These are phyloP conservation scores for Huntiella moniliformis DNA, from an alignment of 2,329 filamentous ascomycete genomes.

Conservation along the genomic window DNA sequence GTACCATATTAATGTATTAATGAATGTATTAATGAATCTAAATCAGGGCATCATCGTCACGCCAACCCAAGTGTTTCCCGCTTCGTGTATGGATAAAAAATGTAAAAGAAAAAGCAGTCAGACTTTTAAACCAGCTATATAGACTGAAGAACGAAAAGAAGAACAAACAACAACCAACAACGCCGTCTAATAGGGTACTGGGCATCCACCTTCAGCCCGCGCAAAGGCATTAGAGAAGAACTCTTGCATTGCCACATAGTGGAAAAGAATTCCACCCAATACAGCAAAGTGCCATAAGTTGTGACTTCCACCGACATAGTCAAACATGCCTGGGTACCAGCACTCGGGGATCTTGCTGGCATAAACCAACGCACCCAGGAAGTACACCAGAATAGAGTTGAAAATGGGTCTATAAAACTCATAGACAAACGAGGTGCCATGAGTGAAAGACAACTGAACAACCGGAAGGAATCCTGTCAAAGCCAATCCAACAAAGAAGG, in stretches of 20 bases:
- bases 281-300: conserved; percentile 97
- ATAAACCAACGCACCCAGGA: conserved; percentile 69
- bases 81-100: neutral
- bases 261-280: conserved; percentile 86
- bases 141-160: neutral
- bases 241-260: conserved; percentile 88
- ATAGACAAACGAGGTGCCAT: conserved; percentile 61
- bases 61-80: neutral
- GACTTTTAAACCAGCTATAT: neutral
- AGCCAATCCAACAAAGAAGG: conserved; percentile 76
- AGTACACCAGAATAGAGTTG: conserved; percentile 75
- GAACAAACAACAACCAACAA: neutral
- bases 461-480: conserved; percentile 80
- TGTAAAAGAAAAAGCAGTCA: neutral
- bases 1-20: neutral
- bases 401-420: conserved; percentile 77
- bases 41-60: neutral
- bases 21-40: neutral
- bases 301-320: conserved; percentile 87
- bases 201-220: conserved; percentile 43
- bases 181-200: conserved; percentile 24
- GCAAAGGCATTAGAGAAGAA: conserved; percentile 69
- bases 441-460: conserved; percentile 60
- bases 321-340: conserved; percentile 83
- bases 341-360: conserved; percentile 83